A percentile compares a stretch with the other conserved stretches of the same genome.
Conservation (phyloP, 306 rosid genomes). For the Cucurbita argyrosperma region DNA sequence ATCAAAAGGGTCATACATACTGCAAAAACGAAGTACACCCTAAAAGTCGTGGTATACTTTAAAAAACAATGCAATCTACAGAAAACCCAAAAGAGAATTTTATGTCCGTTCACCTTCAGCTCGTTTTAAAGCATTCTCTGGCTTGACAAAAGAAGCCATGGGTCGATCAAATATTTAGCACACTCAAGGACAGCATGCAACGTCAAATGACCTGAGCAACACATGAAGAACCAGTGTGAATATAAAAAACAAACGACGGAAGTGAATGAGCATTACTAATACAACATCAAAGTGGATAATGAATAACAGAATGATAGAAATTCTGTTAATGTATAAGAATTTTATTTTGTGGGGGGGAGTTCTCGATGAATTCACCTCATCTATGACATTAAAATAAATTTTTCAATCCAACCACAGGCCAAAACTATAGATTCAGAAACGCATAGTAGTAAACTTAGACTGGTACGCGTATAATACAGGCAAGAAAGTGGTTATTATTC, state of each 20-base stretch:
- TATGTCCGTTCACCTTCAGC: conserved; percentile 34
- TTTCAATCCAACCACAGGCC: not conserved
- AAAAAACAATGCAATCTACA: not conserved
- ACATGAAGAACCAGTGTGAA: not conserved
- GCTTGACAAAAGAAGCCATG: conserved; percentile 40
- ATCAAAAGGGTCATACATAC: not conserved
- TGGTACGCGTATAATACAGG: not conserved
- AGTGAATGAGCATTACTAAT: not conserved
- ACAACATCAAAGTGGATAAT: not conserved
- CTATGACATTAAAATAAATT: not conserved
- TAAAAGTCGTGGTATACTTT: not conserved
- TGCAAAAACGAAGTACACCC: not conserved
- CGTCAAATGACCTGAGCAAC: conserved; percentile 7
- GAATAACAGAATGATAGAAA: not conserved
- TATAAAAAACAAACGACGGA: not conserved
- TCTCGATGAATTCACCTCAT: not conserved
- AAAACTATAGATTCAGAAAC: not conserved
- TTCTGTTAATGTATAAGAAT: not conserved
- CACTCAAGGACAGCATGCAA: conserved; percentile 5
- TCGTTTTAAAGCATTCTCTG: conserved; percentile 52
- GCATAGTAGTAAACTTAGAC: not conserved
- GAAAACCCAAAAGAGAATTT: not conserved
- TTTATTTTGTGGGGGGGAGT: not conserved
- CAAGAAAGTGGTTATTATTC: not conserved
- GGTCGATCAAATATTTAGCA: conserved; percentile 4